Conservation (phyloP, 2,329 filamentous ascomycete genomes). For the Xylaria sp. region DNA sequence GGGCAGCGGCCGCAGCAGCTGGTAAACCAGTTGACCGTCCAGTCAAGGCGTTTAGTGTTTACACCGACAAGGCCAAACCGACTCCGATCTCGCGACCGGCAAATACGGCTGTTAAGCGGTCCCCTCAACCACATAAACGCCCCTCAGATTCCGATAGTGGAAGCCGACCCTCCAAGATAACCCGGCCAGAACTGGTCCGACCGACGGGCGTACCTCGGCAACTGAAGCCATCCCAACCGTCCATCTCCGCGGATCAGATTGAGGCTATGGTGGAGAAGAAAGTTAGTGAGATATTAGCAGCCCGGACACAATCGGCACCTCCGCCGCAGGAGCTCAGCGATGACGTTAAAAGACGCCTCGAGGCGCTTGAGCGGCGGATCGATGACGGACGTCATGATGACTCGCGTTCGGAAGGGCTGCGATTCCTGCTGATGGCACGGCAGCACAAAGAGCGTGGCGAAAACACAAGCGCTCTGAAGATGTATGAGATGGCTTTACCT, state of each 20-base stretch:
- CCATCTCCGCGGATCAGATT: conserved; percentile 77
- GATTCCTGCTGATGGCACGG: conserved; percentile 88
- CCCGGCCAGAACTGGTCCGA: conserved; percentile 41
- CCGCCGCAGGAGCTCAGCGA: conserved; percentile 70
- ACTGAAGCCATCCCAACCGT: conserved; percentile 38
- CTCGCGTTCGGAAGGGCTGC: conserved; percentile 81
- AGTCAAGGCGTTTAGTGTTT: conserved; percentile 86
- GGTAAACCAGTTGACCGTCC: conserved; percentile 73
- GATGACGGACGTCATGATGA: conserved; percentile 77
- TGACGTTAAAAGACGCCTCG: conserved; percentile 81
- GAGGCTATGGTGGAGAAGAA: conserved; percentile 94
- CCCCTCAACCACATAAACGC: conserved; percentile 55
- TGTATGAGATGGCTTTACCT: conserved; percentile 86
- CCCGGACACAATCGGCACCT: conserved; percentile 69
- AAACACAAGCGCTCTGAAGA: conserved; percentile 78
- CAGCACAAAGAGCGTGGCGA: conserved; percentile 89
- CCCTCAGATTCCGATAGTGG: conserved; percentile 55
- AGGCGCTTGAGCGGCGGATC: conserved; percentile 87
- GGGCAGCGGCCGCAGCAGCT: conserved; percentile 61
- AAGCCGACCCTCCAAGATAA: conserved; percentile 48
- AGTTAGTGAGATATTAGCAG: conserved; percentile 87
- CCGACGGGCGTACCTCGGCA: conserved; percentile 38
- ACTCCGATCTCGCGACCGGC: conserved; percentile 43
- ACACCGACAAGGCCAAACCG: conserved; percentile 75
- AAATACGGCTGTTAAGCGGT: conserved; percentile 45